Evolutionary conservation across 1,139 yeast species (phyloP), one percentile per base, ranked within the genome.

Genomic region (Wickerhamomyces sp.): DNA sequence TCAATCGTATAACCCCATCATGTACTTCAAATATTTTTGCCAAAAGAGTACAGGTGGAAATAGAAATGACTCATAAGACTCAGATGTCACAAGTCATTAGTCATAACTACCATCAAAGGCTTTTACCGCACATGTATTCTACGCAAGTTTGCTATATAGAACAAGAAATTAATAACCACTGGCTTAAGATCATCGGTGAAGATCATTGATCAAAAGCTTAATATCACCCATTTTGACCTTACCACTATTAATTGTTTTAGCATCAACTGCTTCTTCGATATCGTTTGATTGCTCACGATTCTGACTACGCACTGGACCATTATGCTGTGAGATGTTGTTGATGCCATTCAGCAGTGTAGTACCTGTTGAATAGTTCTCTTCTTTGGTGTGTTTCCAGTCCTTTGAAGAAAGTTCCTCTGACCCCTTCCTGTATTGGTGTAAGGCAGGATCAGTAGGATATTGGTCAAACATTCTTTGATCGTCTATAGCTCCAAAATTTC

Each of bases 141-240:
- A n/a, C n/a, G n/a, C n/a, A n/a, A n/a, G n/a, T n/a, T n/a, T n/a
- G n/a, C n/a, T n/a, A n/a, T n/a, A n/a, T n/a, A n/a, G n/a, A n/a
- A n/a, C n/a, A n/a, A n/a, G n/a, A n/a, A n/a, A n/a, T n/a, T n/a
- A n/a, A n/a, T n/a, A n/a, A n/a, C n/a, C n/a, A n/a, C n/a, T n/a
- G n/a, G n/a, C n/a, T n/a, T n/a, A n/a, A n/a, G n/a, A n/a, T 16
- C 21, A 24, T 24, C 20, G 9, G n/a, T 38, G 36, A 32, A 39
- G 34, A 31, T 34, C 47, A 31, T 35, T 41, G 30, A 37, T 40
- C 27, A 47, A 28, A 13, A 40, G 31, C 32, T 47, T 44, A 2
- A 47, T 28, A 32, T 47, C 49, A 28, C 41, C 42, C 18, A 41
- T 35, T 34, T 41, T 38, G 17, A 39, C 30, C 16, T 36, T 42